Base-by-base conservation (phyloP, 805 yeast genomes). In the Grigorovia humatica region DNA sequence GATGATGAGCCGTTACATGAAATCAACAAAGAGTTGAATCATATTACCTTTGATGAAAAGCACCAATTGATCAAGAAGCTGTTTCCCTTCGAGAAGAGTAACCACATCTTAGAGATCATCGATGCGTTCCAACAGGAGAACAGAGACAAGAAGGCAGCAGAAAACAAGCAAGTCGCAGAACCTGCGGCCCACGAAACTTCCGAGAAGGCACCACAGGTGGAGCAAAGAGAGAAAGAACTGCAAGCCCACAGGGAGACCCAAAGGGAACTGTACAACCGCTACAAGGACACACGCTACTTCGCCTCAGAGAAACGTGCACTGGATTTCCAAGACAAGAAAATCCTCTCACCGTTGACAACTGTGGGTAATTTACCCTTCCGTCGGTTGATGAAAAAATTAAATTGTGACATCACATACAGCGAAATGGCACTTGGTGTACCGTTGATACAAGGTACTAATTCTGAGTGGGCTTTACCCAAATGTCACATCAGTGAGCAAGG, bases 381-480 rank as follows among this genome's bases (percentile, higher is more conserved):
- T 68, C 78, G 98, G 59, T 75, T 93, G 54, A 90, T 93, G 96
- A 85, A 83, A 61, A 76, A 83, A 1, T 68, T 88, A 38, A 97
- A 97, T 17, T 96, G 96, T 12, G 97, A 93, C 61, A 77, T 89
- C 17, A 93, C 99, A 0, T 93, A 87, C 65, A 79, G 90, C 43
- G 99, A 93, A 70, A 93, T 93, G 99, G 97, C 98, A 0, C 74
- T 93, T 41, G 73, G 86, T 1, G 71, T 87, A 49, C 97, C 98
- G 1, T 71, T 93, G 50, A 71, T 93, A 27, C 96, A 88, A 65
- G 99, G 97, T 30, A 78, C 84, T 17, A 88, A 88, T 65, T 80
- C 95, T 2, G 99, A 93, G 68, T 93, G 99, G 99, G 99, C 99
- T 0, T 74, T 93, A 47, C 88, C 96, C 19, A 86, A 90, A 61